These are phyloP conservation scores for Aspergillus glaucus DNA, from an alignment of 2,329 filamentous ascomycete genomes.

Conservation along the genomic window DNA sequence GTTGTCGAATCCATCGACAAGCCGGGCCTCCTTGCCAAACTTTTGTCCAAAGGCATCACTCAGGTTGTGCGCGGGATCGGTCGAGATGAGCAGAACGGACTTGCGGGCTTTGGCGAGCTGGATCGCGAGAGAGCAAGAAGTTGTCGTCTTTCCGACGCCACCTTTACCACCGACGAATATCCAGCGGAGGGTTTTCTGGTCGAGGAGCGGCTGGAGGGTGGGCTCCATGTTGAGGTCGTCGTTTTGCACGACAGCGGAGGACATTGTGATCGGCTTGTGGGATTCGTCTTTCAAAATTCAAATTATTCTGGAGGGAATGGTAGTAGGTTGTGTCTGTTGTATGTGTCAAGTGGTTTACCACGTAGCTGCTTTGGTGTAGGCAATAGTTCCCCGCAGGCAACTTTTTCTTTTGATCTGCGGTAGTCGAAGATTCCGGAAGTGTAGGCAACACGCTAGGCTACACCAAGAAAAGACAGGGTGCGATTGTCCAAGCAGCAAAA, in stretches of 20 bases:
- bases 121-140: constrained; percentile 95
- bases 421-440: constrained; percentile 29
- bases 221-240: constrained; percentile 76
- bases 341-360: neutral
- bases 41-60: constrained; percentile 98
- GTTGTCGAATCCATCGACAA: constrained; percentile 87
- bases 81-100: constrained; percentile 94
- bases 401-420: constrained; percentile 5
- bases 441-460: neutral
- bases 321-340: neutral
- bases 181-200: constrained; percentile 93
- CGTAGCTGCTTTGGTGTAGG: neutral
- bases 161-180: constrained; percentile 99
- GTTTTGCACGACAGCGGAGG: constrained; percentile 37
- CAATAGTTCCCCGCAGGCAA: constrained; percentile 7
- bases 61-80: constrained; percentile 95
- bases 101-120: constrained; percentile 93
- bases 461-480: neutral
- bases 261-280: constrained; percentile 13
- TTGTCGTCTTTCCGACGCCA: constrained; percentile 98
- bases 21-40: constrained; percentile 95
- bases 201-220: constrained; percentile 86
- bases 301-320: constrained; percentile 3
- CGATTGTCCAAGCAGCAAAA: neutral
- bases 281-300: constrained; percentile 1